Conservation (phyloP, 306 rosid genomes). For the Vicia villosa region DNA sequence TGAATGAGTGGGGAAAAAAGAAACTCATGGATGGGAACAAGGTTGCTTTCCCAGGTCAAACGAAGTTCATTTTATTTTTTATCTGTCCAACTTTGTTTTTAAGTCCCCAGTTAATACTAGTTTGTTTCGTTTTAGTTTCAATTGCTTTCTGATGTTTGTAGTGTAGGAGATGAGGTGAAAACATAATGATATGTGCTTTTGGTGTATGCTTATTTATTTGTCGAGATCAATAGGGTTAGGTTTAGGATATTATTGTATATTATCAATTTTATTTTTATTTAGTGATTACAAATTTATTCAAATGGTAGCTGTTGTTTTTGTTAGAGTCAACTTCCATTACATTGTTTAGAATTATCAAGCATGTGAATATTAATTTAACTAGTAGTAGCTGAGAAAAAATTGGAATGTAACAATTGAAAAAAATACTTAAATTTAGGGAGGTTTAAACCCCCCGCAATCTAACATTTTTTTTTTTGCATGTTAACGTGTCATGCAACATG, state of each 20-base stretch:
- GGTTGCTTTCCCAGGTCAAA: constrained; percentile 77
- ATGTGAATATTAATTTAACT: constrained; percentile 49
- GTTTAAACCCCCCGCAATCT: too few species aligned
- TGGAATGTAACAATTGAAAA: too few species aligned
- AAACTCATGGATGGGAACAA: constrained; percentile 87
- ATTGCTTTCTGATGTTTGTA: constrained; percentile 29
- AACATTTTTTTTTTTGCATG: too few species aligned
- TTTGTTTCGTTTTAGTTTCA: constrained; percentile 13
- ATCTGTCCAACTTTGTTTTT: background rate
- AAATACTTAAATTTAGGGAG: too few species aligned
- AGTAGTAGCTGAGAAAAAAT: too few species aligned
- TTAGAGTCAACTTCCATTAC: constrained; percentile 37
- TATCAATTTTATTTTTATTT: constrained; percentile 39
- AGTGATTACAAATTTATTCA: constrained; percentile 50
- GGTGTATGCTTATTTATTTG: constrained; percentile 37
- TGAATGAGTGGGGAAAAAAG: constrained; percentile 89
- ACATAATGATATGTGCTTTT: constrained; percentile 20
- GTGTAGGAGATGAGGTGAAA: constrained; percentile 30
- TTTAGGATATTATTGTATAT: constrained; percentile 76
- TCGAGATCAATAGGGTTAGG: constrained; percentile 72
- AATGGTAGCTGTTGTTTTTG: constrained; percentile 49
- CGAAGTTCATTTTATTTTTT: constrained; percentile 29
- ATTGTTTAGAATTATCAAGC: constrained; percentile 29
- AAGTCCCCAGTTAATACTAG: constrained; percentile 5
- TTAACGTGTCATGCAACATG: too few species aligned